phyloP scores from a whole-genome alignment of 1,284 basidiomycete species.

The Tausonia pullulans region DNA sequence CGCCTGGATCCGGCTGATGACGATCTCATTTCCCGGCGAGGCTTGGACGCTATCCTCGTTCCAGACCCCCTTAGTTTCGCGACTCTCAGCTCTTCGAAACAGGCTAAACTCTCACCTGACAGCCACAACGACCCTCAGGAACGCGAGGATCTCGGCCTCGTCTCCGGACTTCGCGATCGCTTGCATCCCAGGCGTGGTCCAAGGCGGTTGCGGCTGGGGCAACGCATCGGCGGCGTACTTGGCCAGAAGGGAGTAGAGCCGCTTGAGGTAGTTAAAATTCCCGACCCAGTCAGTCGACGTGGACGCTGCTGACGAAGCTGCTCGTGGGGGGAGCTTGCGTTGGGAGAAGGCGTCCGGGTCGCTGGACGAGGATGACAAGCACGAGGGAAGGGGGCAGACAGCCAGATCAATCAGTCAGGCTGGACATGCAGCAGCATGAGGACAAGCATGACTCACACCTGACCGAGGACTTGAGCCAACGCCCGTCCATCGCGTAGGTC shows the following conservation, averaged over 20 bases:
- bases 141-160: constrained; percentile 7
- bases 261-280: constrained; percentile 5
- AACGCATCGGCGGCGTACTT: background rate
- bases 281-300: constrained; percentile 11
- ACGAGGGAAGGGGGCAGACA: background rate
- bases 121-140: constrained; percentile 5
- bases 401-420: no score
- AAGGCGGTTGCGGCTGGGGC: constrained; percentile 1
- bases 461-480: constrained; percentile 3
- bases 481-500: constrained; percentile 6
- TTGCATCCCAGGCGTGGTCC: constrained; percentile 1
- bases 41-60: constrained; percentile 7
- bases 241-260: background rate
- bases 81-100: background rate
- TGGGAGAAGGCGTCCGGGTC: background rate
- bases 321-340: background rate
- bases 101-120: background rate
- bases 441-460: background rate
- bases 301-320: background rate
- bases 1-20: constrained; percentile 31
- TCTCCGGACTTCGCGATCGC: constrained; percentile 7
- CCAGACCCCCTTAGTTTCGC: background rate
- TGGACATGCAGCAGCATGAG: background rate
- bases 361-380: no score
- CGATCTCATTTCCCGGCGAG: constrained; percentile 28